phyloP scores from a whole-genome alignment of 805 yeast species.

The Barnettozyma californica region DNA sequence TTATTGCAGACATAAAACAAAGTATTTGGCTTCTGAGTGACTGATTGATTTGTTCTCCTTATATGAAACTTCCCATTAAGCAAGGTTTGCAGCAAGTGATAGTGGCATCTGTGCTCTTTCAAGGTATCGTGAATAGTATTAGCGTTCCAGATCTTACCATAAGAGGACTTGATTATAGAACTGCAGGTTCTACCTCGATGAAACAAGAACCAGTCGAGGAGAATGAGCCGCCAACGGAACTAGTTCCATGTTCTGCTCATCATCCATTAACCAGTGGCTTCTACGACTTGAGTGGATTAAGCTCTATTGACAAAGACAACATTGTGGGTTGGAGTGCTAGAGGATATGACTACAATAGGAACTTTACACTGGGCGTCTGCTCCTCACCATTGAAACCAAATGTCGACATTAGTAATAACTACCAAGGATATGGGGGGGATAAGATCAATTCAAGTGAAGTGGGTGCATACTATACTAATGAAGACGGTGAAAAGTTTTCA shows the following conservation, averaged over 20 bases:
- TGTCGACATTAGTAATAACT: conserved; percentile 23
- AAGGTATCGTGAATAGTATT: background rate
- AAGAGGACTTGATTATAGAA: background rate
- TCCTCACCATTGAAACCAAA: conserved; percentile 42
- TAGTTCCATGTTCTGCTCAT: conserved; percentile 38
- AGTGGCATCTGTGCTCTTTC: background rate
- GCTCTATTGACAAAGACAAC: conserved; percentile 22
- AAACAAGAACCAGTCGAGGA: conserved; percentile 7
- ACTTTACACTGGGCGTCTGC: conserved; percentile 73
- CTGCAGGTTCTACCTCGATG: background rate
- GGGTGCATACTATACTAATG: conserved; percentile 54
- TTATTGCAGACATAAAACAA: background rate
- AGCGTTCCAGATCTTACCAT: background rate
- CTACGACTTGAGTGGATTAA: conserved; percentile 27
- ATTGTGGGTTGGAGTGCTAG: conserved; percentile 55
- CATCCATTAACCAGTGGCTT: conserved; percentile 39
- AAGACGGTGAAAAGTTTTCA: conserved; percentile 38
- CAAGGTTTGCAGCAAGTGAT: background rate
- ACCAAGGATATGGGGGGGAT: conserved; percentile 12
- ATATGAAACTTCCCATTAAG: background rate
- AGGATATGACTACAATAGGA: conserved; percentile 64
- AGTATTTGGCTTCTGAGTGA: no score
- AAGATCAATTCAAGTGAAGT: conserved; percentile 36
- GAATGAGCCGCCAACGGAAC: conserved; percentile 9
- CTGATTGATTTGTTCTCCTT: no score